A percentile compares a stretch with the other conserved stretches of the same genome.
Conservation (phyloP, 164 flowering plant species). For the Magnolia kwangsiensis region DNA sequence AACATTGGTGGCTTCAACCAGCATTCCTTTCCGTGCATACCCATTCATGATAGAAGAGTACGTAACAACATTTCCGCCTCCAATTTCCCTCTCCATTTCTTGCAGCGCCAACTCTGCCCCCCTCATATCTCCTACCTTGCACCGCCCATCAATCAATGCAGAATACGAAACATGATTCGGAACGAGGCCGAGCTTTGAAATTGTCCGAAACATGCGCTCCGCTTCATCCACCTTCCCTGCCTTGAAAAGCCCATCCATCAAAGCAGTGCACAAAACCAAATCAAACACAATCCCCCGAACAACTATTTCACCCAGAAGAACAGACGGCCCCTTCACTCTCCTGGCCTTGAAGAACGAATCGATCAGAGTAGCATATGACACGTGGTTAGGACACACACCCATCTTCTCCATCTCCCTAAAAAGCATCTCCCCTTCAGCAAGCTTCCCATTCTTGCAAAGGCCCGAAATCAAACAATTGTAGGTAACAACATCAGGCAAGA, state of each 20-base stretch:
- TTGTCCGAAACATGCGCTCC: conserved; percentile 41
- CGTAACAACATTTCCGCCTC: conserved; percentile 50
- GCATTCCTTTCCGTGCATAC: conserved; percentile 55
- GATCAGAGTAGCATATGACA: conserved; percentile 56
- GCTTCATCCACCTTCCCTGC: conserved; percentile 59
- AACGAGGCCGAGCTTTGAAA: conserved; percentile 32
- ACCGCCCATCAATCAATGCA: conserved; percentile 62
- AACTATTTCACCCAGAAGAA: conserved; percentile 57
- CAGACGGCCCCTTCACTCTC: conserved; percentile 34
- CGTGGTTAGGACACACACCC: conserved; percentile 68
- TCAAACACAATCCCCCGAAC: conserved; percentile 66
- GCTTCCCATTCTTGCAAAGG: conserved; percentile 58
- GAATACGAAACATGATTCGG: conserved; percentile 65
- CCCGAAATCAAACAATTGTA: conserved; percentile 57
- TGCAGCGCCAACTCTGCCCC: conserved; percentile 44
- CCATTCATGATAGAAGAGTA: conserved; percentile 70
- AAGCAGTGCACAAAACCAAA: conserved; percentile 48
- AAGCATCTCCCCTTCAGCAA: conserved; percentile 48
- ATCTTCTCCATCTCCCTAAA: conserved; percentile 61
- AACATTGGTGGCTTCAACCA: conserved; percentile 48
- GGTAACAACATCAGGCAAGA: conserved; percentile 73
- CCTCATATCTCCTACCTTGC: conserved; percentile 62
- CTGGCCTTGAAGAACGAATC: conserved; percentile 54
- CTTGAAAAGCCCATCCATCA: conserved; percentile 85
- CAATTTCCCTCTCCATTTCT: conserved; percentile 53